Evolutionary conservation across 176 grass and related monocot species (phyloP).

Genomic region (Hsuehochloa calcarea): DNA sequence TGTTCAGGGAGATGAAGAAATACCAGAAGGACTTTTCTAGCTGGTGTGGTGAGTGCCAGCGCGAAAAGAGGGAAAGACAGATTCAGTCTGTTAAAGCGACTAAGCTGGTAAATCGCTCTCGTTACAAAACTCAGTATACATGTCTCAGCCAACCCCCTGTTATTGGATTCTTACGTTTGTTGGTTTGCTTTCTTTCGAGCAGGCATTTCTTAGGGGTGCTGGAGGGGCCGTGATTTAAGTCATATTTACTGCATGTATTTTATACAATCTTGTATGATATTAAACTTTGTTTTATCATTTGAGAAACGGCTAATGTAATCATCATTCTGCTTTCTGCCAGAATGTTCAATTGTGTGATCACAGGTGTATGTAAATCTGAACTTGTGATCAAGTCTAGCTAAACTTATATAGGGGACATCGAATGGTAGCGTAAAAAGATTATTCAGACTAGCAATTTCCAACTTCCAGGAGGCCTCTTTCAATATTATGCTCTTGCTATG

Average conservation of each 20-base stretch:
- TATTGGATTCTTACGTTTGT: conserved; percentile 6
- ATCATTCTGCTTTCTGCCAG: conserved; percentile 15
- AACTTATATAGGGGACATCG: conserved; percentile 5
- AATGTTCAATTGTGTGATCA: background rate
- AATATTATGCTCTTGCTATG: background rate
- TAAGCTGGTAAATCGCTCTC: conserved; percentile 56
- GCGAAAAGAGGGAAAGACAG: conserved; percentile 77
- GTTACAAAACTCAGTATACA: background rate
- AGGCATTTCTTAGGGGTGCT: conserved; percentile 82
- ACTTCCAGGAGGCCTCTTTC: background rate
- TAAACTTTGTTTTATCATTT: conserved; percentile 12
- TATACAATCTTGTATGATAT: conserved; percentile 31
- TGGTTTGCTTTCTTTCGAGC: conserved; percentile 30
- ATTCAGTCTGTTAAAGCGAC: conserved; percentile 76
- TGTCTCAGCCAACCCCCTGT: background rate
- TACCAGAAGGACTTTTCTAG: conserved; percentile 90
- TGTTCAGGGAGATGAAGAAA: conserved; percentile 91
- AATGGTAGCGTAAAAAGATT: background rate
- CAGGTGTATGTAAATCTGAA: conserved; percentile 38
- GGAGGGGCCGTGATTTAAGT: conserved; percentile 63
- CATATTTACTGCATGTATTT: conserved; percentile 31
- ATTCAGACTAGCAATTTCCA: background rate
- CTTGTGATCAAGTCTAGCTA: background rate
- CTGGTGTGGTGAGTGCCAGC: conserved; percentile 90
- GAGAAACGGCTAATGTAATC: background rate